These are phyloP conservation scores for Amesomyces nigricolor DNA, from an alignment of 2,329 filamentous ascomycete species.

Conservation along the genomic window DNA sequence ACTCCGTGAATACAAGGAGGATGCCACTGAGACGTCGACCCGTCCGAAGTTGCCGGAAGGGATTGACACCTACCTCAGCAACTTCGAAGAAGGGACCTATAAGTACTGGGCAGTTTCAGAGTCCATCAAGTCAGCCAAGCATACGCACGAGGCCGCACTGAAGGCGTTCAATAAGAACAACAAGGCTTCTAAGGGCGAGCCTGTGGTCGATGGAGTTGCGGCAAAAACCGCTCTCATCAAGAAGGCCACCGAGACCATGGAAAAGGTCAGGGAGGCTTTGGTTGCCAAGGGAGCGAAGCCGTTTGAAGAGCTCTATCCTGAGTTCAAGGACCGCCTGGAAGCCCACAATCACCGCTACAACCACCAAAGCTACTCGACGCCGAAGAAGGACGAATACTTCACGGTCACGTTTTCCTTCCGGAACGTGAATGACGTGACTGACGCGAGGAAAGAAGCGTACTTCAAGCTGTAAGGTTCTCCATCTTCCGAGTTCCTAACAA, in stretches of 20 bases:
- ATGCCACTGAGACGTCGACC: slow-evolving; percentile 25
- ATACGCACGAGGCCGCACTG: slow-evolving; percentile 31
- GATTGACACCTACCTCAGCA: slow-evolving; percentile 49
- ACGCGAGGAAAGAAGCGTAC: slow-evolving; percentile 53
- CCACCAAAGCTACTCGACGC: neutral
- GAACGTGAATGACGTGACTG: slow-evolving; percentile 49
- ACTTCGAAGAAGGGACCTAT: slow-evolving; percentile 52
- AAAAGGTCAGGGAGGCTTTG: slow-evolving; percentile 50
- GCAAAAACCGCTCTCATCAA: slow-evolving; percentile 54
- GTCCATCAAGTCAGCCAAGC: slow-evolving; percentile 34
- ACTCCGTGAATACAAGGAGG: slow-evolving; percentile 42
- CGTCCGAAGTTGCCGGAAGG: slow-evolving; percentile 31
- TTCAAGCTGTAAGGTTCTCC: slow-evolving; percentile 48
- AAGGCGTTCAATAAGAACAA: slow-evolving; percentile 34
- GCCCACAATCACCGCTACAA: neutral
- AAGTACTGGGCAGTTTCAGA: slow-evolving; percentile 47
- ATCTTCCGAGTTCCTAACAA: slow-evolving; percentile 11
- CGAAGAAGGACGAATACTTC: slow-evolving; percentile 36
- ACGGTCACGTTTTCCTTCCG: slow-evolving; percentile 47
- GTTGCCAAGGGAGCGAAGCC: slow-evolving; percentile 57
- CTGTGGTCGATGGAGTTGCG: slow-evolving; percentile 26
- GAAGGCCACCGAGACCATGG: slow-evolving; percentile 45
- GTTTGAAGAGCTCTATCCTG: slow-evolving; percentile 59
- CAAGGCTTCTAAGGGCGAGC: slow-evolving; percentile 27
- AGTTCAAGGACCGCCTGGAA: slow-evolving; percentile 35